These are phyloP conservation scores for Starmerella geochares DNA, from an alignment of 805 yeast genomes.

Conservation along the genomic window DNA sequence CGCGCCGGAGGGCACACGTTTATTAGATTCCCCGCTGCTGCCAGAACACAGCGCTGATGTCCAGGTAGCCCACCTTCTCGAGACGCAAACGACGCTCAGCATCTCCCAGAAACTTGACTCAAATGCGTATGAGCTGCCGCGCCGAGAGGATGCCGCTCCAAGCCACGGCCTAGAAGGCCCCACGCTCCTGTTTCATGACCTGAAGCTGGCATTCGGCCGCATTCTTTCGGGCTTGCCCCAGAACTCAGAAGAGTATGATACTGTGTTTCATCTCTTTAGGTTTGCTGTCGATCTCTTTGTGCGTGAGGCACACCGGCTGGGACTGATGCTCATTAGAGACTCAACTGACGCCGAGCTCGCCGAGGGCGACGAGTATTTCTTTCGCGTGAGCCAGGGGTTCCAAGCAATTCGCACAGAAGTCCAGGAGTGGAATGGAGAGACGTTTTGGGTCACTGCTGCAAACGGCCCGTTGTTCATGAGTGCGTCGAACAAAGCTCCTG, in stretches of 20 bases:
- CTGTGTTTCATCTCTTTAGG: slow-evolving; percentile 26
- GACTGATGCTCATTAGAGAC: slow-evolving; percentile 17
- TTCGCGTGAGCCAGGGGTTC: slow-evolving; percentile 25
- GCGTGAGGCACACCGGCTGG: slow-evolving; percentile 31
- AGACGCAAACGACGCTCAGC: slow-evolving; percentile 16
- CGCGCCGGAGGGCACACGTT: slow-evolving; percentile 15
- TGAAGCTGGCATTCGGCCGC: slow-evolving; percentile 28
- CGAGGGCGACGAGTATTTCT: slow-evolving; percentile 23
- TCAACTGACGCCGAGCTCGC: slow-evolving; percentile 10
- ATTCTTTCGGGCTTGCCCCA: slow-evolving; percentile 24
- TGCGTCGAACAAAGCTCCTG: slow-evolving; percentile 51
- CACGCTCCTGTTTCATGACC: slow-evolving; percentile 23
- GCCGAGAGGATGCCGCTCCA: slow-evolving; percentile 2
- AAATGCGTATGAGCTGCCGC: slow-evolving; percentile 10
- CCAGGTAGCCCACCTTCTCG: slow-evolving; percentile 19
- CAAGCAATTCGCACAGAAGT: slow-evolving; percentile 44
- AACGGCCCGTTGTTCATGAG: slow-evolving; percentile 77
- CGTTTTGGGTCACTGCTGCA: slow-evolving; percentile 48
- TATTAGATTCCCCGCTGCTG: slow-evolving; percentile 16
- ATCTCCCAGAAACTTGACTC: slow-evolving; percentile 18
- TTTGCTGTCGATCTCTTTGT: slow-evolving; percentile 29
- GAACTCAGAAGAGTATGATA: slow-evolving; percentile 27
- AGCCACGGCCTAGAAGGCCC: slow-evolving; percentile 9
- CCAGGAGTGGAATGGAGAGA: slow-evolving; percentile 82
- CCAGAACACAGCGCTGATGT: slow-evolving; percentile 15